These are phyloP conservation scores for Amanita polypyramis DNA, from an alignment of 768 basidiomycete species.

Conservation along the genomic window DNA sequence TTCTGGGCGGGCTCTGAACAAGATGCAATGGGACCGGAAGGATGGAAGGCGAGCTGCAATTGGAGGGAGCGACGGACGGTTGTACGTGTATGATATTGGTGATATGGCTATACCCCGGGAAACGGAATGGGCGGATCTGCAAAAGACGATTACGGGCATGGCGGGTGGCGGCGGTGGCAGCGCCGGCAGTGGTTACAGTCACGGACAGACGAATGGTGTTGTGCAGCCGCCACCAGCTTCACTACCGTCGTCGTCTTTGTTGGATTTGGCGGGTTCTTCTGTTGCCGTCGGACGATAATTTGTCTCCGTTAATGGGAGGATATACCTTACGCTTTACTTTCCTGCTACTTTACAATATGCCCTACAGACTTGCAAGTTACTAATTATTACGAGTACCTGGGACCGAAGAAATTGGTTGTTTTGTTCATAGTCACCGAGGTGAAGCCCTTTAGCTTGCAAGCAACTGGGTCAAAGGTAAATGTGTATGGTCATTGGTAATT, in stretches of 20 bases:
- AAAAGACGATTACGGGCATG: constrained; percentile 74
- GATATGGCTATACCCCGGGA: constrained; percentile 85
- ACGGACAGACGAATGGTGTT: constrained; percentile 29
- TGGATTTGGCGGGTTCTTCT: constrained; percentile 3
- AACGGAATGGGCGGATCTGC: constrained; percentile 88
- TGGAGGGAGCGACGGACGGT: constrained; percentile 84
- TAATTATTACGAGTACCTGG: too few species aligned
- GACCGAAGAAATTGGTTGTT: too few species aligned
- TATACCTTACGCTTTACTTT: neutral
- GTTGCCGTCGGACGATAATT: constrained; percentile 1
- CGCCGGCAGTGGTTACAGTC: neutral
- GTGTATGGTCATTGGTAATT: too few species aligned
- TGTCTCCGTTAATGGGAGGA: too few species aligned
- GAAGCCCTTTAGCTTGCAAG: too few species aligned
- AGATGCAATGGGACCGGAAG: constrained; percentile 89
- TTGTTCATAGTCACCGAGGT: too few species aligned
- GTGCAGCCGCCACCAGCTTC: constrained; percentile 14
- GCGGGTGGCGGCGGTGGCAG: constrained; percentile 34
- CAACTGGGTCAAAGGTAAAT: too few species aligned
- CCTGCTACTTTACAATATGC: too few species aligned
- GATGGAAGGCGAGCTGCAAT: constrained; percentile 85
- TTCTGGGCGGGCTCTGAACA: constrained; percentile 82
- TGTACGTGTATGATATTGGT: constrained; percentile 94
- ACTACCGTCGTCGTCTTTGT: constrained; percentile 3
- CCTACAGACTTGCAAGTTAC: too few species aligned